Base-by-base conservation (phyloP, 495 filamentous ascomycete genomes). In the Daldinia grandis region DNA sequence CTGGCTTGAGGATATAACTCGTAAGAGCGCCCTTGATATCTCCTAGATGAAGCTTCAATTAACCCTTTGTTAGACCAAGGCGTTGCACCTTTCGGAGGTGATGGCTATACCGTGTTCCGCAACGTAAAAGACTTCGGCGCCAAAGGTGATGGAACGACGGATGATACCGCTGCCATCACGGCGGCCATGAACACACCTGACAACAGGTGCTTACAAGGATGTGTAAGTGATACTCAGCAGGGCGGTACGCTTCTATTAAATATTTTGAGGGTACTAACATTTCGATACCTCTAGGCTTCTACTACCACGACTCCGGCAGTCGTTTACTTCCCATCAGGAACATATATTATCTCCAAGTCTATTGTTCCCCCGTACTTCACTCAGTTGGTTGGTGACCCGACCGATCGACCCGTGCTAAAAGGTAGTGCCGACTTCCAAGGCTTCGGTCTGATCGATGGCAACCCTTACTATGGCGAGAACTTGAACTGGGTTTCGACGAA, bases 151-250 rank as follows among this genome's bases (percentile, higher is more conserved):
- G 81, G 81, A 25, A 65, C 73, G 27, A 92, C 92, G 2, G 93
- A 97, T 74, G 94, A 97, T 76, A 94, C 93, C 2, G 88, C 76
- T 37, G 93, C 94, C 0, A 96, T 97, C 80, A 95, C 96, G 72
- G 78, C 83, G 51, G 94, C 94, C 21, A 92, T 97, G 71, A 86
- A 87, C 21, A 87, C 88, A 21, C 87, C 88, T 19, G 91, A 92
- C 19, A 86, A 86, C 66, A 92, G 93, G 14, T 97, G 94, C 74
- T 91, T 89, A 42, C 84, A 89, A 66, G 91, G 89, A n/a, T 87
- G 82, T 73, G 82, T 83, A 78, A 78, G 82, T 80, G n/a, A 55
- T 51, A 31, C 6, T 47, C 37, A 1, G 14, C 62, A 31, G 24
- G 14, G 30, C 5, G 9, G 38, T 33, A 53, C 10, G 57, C 37